Evolutionary conservation across 495 filamentous ascomycete species (phyloP), one percentile per base, ranked within the genome.

Genomic region (Trypethelium eluteriae): DNA sequence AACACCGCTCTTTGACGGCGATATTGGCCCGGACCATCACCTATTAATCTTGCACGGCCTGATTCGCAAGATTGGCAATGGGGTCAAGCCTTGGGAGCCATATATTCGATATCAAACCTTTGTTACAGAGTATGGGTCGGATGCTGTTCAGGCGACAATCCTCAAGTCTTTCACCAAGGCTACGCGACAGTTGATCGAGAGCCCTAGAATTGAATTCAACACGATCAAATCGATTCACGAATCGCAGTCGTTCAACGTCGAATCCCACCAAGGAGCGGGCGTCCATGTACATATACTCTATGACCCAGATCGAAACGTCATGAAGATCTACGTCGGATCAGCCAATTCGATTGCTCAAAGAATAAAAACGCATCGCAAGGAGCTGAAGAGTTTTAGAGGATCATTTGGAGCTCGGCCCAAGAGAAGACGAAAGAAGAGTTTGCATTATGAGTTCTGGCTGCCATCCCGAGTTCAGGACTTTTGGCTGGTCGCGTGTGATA

Each of bases 241-340:
- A 46, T 46, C 14, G 1, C 41, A 46, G 41, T 46, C 7, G 41
- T 46, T 46, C 41, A 46, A 46, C 41, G 14, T 16, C 41, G 41
- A 46, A 46, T 46, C 41, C 41, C 41, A 46, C 1, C 41, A 16
- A 46, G 41, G 41, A 46, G 41, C 41, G 41, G 41, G 41, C 41
- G 14, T 46, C 41, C 1, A 46, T 46, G 41, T 46, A 46, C 41
- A 46, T 46, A 46, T 46, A 46, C 41, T 46, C 41, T 46, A 46
- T 46, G 41, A 46, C 41, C 41, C 41, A 46, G 41, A 46, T 46
- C 41, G 41, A 46, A 46, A 46, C 41, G 41, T 46, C 41, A 46
- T 46, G 41, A 16, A 46, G 41, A 46, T 16, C 41, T 16, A 46
- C 41, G 41, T 46, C 41, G 41, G 41, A 46, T 46, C 41, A 46